These are phyloP conservation scores for Aspergillus mulundensis DNA, from an alignment of 495 filamentous ascomycete genomes.

Conservation along the genomic window DNA sequence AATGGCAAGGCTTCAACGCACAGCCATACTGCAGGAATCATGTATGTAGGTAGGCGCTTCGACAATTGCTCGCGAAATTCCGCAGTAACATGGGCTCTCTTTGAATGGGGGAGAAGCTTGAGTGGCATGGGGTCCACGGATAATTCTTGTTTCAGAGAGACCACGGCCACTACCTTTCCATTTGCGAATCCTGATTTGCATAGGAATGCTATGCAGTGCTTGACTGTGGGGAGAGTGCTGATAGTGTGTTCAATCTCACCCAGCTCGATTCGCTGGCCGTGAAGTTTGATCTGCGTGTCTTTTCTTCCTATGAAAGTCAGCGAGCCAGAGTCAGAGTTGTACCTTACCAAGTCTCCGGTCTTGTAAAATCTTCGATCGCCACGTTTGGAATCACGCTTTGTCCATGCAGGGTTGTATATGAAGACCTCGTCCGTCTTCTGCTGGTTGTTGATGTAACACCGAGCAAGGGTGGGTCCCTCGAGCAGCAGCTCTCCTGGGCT, in stretches of 20 bases:
- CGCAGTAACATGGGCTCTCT: slow-evolving; percentile 24
- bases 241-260: slow-evolving; percentile 60
- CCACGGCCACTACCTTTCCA: slow-evolving; percentile 38
- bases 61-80: slow-evolving; percentile 26
- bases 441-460: slow-evolving; percentile 42
- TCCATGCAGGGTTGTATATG: slow-evolving; percentile 41
- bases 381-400: slow-evolving; percentile 16
- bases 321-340: slow-evolving; percentile 52
- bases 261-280: slow-evolving; percentile 63
- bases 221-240: slow-evolving; percentile 25
- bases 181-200: slow-evolving; percentile 38
- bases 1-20: slow-evolving; percentile 47
- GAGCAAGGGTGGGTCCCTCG: slow-evolving; percentile 46
- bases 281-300: slow-evolving; percentile 65
- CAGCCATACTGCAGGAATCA: slow-evolving; percentile 54
- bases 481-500: slow-evolving; percentile 48
- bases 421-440: slow-evolving; percentile 43
- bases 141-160: slow-evolving; percentile 25
- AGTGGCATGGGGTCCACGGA: slow-evolving; percentile 23
- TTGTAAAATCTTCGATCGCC: slow-evolving; percentile 56
- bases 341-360: slow-evolving; percentile 62
- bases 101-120: slow-evolving; percentile 20
- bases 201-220: slow-evolving; percentile 42
- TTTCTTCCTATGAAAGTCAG: slow-evolving; percentile 61
- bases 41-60: slow-evolving; percentile 44